These are phyloP conservation scores for Magnolia officinalis DNA, from an alignment of 164 flowering plant genomes.

Conservation along the genomic window DNA sequence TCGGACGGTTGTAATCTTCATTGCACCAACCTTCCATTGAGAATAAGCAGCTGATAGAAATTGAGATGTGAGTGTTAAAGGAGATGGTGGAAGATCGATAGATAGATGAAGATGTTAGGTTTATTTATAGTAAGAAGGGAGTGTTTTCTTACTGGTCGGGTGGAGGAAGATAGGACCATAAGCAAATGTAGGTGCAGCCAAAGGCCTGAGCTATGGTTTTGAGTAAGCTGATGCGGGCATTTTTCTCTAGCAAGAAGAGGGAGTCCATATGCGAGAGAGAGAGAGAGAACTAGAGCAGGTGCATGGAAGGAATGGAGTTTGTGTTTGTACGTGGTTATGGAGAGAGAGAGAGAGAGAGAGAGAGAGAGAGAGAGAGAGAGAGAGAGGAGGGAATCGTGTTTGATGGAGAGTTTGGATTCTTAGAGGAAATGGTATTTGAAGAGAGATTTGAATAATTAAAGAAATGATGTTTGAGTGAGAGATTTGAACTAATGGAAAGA, in stretches of 20 bases:
- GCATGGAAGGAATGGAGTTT: neutral
- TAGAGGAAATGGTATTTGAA: too few relatives aligned
- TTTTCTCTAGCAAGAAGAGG: slow-evolving; percentile 35
- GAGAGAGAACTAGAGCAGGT: neutral
- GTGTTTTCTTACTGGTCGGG: slow-evolving; percentile 4
- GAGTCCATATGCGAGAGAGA: slow-evolving; percentile 37
- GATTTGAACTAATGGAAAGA: too few relatives aligned
- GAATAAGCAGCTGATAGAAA: slow-evolving; percentile 33
- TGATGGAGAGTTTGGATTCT: too few relatives aligned
- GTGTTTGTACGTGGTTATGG: too few relatives aligned
- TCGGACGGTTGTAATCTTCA: slow-evolving; percentile 29
- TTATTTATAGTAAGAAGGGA: neutral
- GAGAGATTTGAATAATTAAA: too few relatives aligned
- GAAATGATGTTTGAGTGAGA: too few relatives aligned
- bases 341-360: too few relatives aligned
- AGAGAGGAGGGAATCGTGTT: too few relatives aligned
- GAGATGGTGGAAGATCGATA: neutral
- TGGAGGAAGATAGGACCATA: slow-evolving; percentile 55
- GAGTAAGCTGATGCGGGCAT: slow-evolving; percentile 29
- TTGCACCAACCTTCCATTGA: slow-evolving; percentile 44
- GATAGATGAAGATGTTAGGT: neutral
- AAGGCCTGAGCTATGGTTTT: slow-evolving; percentile 30
- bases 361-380: too few relatives aligned
- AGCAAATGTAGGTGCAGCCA: slow-evolving; percentile 59
- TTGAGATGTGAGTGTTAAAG: neutral